These are phyloP conservation scores for Xylaria sp. DNA, from an alignment of 2,329 filamentous ascomycete genomes.

Conservation along the genomic window DNA sequence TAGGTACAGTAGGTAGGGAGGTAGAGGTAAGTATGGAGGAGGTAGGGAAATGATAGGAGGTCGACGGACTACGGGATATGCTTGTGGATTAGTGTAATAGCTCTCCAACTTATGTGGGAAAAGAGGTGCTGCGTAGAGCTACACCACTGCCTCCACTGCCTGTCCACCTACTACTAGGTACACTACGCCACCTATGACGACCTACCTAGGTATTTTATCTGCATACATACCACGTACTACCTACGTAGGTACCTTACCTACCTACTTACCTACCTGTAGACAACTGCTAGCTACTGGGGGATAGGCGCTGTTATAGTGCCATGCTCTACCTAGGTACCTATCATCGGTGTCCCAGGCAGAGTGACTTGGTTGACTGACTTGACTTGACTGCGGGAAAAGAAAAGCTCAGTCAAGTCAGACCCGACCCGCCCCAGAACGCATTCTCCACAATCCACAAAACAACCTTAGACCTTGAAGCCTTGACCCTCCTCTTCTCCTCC, in stretches of 20 bases:
- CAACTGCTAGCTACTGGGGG: background rate
- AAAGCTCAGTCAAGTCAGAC: slow-evolving; percentile 28
- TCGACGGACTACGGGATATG: slow-evolving; percentile 14
- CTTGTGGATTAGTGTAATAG: slow-evolving; percentile 14
- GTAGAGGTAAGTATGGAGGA: too few relatives aligned
- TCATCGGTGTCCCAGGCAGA: too few relatives aligned
- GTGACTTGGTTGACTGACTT: too few relatives aligned
- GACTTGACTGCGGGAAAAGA: slow-evolving; percentile 10
- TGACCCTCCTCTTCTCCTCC: slow-evolving; percentile 41
- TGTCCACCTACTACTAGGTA: background rate
- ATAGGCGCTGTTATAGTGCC: background rate
- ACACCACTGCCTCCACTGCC: background rate
- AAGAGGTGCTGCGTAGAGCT: background rate
- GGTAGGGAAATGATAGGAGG: too few relatives aligned
- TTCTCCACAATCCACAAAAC: slow-evolving; percentile 41
- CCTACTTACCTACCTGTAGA: slow-evolving; percentile 3
- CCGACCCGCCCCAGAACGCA: slow-evolving; percentile 36
- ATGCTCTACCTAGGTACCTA: slow-evolving; percentile 11
- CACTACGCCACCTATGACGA: background rate
- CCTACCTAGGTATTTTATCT: background rate
- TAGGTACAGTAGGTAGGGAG: slow-evolving; percentile 1
- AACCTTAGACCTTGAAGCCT: slow-evolving; percentile 36
- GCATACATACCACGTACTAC: slow-evolving; percentile 2
- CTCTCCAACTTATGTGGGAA: slow-evolving; percentile 16
- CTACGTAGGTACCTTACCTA: slow-evolving; percentile 1